Evolutionary conservation across 495 filamentous ascomycete species (phyloP).

Genomic region (Thermochaetoides thermophila): DNA sequence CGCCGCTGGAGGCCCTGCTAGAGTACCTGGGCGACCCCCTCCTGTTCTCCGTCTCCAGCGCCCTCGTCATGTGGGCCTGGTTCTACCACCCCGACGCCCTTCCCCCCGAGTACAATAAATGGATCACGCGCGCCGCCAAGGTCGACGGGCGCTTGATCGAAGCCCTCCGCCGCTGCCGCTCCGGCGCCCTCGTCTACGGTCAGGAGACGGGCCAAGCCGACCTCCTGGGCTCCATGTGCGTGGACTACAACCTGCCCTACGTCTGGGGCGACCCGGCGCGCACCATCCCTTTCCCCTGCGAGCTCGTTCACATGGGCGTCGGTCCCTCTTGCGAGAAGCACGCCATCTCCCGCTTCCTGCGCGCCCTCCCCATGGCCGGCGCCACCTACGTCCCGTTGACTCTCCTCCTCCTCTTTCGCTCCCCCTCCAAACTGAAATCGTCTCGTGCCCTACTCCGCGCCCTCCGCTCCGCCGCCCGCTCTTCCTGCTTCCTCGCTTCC

Average conservation of each 20-base stretch:
- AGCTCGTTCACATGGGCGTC: slow-evolving; percentile 73
- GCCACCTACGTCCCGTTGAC: slow-evolving; percentile 72
- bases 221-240: slow-evolving; percentile 61
- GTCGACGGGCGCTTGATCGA: slow-evolving; percentile 68
- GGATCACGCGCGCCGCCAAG: slow-evolving; percentile 66
- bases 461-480: slow-evolving; percentile 47
- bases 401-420: slow-evolving; percentile 45
- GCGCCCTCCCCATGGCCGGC: slow-evolving; percentile 61
- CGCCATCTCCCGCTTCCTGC: slow-evolving; percentile 52
- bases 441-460: slow-evolving; percentile 31
- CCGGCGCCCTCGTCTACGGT: slow-evolving; percentile 56
- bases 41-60: slow-evolving; percentile 60
- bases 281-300: slow-evolving; percentile 67
- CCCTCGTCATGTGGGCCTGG: slow-evolving; percentile 86
- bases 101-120: slow-evolving; percentile 66
- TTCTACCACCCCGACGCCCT: slow-evolving; percentile 59
- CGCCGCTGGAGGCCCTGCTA: slow-evolving; percentile 33
- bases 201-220: slow-evolving; percentile 59
- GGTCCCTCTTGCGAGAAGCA: slow-evolving; percentile 68
- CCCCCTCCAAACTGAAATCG: slow-evolving; percentile 26
- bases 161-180: slow-evolving; percentile 51
- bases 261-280: slow-evolving; percentile 64
- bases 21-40: slow-evolving; percentile 47
- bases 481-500: slow-evolving; percentile 67
- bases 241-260: slow-evolving; percentile 52